phyloP scores from a whole-genome alignment of 768 basidiomycete genomes.

The Suillus plorans region DNA sequence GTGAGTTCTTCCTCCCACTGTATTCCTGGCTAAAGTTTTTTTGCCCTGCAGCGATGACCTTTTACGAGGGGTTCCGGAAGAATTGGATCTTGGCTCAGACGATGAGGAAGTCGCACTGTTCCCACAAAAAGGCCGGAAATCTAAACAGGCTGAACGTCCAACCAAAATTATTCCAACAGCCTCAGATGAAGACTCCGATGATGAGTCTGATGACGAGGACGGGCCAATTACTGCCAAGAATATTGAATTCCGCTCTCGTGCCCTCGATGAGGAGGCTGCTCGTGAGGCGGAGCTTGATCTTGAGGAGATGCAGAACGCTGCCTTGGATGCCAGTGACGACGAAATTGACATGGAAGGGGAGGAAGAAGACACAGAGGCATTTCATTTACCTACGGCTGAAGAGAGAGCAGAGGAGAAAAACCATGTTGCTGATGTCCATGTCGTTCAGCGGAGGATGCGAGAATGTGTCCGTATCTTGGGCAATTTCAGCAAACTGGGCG shows the following conservation, averaged over 20 bases:
- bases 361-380: slow-evolving; percentile 42
- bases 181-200: slow-evolving; percentile 44
- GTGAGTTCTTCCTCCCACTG: slow-evolving; percentile 34
- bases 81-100: slow-evolving; percentile 65
- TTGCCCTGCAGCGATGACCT: slow-evolving; percentile 45
- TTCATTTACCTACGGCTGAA: slow-evolving; percentile 67
- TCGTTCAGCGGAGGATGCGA: slow-evolving; percentile 78
- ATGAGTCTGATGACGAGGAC: slow-evolving; percentile 45
- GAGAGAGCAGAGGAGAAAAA: slow-evolving; percentile 74
- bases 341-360: slow-evolving; percentile 41
- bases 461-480: slow-evolving; percentile 70
- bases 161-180: slow-evolving; percentile 49
- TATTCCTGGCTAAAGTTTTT: slow-evolving; percentile 11
- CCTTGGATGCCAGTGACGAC: slow-evolving; percentile 46
- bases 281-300: slow-evolving; percentile 69
- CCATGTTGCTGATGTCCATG: slow-evolving; percentile 67
- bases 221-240: slow-evolving; percentile 72
- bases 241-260: slow-evolving; percentile 79
- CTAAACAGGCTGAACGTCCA: slow-evolving; percentile 51
- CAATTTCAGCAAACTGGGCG: slow-evolving; percentile 69
- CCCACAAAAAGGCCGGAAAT: slow-evolving; percentile 45
- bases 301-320: slow-evolving; percentile 63
- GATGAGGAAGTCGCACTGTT: slow-evolving; percentile 45
- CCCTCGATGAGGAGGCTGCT: slow-evolving; percentile 65
- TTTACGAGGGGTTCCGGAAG: slow-evolving; percentile 50